These are phyloP conservation scores for Chimonanthus praecox DNA, from an alignment of 164 flowering plant species.

Conservation along the genomic window DNA sequence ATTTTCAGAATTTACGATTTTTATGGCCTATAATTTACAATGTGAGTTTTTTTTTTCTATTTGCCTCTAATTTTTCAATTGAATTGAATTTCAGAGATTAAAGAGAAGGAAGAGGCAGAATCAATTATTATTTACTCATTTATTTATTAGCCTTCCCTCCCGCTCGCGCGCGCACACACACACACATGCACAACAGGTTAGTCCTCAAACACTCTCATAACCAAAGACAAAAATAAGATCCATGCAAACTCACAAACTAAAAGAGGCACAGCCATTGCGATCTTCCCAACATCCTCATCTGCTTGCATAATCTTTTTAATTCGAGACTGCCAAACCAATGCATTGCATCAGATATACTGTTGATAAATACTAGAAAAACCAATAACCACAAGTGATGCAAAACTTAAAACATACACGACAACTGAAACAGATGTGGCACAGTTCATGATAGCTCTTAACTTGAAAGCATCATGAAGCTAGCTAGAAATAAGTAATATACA, in stretches of 20 bases:
- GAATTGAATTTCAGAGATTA: too few species aligned
- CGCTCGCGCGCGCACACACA: too few species aligned
- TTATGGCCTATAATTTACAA: too few species aligned
- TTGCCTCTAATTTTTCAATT: too few species aligned
- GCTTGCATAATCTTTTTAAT: constrained; percentile 24
- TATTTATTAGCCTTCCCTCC: too few species aligned
- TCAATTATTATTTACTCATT: too few species aligned
- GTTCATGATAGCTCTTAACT: not conserved
- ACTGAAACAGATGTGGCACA: not conserved
- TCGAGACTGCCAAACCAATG: constrained; percentile 10
- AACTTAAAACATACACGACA: not conserved
- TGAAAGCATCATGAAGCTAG: not conserved
- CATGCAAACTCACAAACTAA: constrained; percentile 14
- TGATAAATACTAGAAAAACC: not conserved
- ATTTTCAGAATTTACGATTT: too few species aligned
- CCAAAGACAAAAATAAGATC: constrained; percentile 4
- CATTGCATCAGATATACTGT: not conserved
- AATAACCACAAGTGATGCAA: not conserved
- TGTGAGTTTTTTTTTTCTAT: too few species aligned
- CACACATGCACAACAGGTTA: not conserved
- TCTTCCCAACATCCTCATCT: constrained; percentile 21
- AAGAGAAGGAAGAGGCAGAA: too few species aligned
- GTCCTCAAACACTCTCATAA: not conserved
- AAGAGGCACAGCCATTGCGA: constrained; percentile 18
- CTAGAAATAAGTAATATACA: not conserved